Evolutionary conservation across 805 yeast species (phyloP).

Genomic region (Wickerhamiella slavikovae): DNA sequence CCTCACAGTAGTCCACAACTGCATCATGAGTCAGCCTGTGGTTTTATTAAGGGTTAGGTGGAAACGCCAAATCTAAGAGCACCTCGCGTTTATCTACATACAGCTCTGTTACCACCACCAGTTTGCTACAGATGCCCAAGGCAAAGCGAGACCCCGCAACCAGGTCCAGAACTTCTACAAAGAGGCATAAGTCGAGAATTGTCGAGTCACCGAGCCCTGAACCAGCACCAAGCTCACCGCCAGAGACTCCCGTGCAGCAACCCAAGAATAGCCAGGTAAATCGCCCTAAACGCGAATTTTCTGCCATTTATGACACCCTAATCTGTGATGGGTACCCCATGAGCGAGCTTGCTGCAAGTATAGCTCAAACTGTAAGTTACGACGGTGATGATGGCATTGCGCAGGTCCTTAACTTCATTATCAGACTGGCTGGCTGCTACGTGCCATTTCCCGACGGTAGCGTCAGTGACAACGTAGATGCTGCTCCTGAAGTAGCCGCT

Average conservation of each 20-base stretch:
- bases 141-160: conserved; percentile 29
- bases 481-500: conserved; percentile 1
- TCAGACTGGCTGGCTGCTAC: conserved; percentile 6
- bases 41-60: too few relatives aligned
- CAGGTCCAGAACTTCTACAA: conserved; percentile 12
- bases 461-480: too few relatives aligned
- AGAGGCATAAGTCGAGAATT: too few relatives aligned
- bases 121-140: too few relatives aligned
- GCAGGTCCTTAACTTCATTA: conserved; percentile 6
- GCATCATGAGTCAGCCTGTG: too few relatives aligned
- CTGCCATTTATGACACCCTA: conserved; percentile 6
- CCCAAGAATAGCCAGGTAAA: not conserved
- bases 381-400: conserved; percentile 8
- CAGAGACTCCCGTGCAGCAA: conserved; percentile 1
- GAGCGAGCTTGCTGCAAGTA: conserved; percentile 6
- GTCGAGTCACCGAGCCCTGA: not conserved
- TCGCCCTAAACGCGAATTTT: too few relatives aligned
- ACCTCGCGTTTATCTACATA: too few relatives aligned
- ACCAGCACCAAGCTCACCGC: not conserved
- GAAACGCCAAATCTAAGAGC: too few relatives aligned
- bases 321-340: conserved; percentile 5
- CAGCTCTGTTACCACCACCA: too few relatives aligned
- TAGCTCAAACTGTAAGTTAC: conserved; percentile 8
- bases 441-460: conserved; percentile 2
- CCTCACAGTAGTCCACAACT: too few relatives aligned